Percentiles rank a stretch among this genome's conserved stretches.
Evolutionary conservation across 805 yeast genomes (phyloP).

Genomic region (Lipomyces kockii): DNA sequence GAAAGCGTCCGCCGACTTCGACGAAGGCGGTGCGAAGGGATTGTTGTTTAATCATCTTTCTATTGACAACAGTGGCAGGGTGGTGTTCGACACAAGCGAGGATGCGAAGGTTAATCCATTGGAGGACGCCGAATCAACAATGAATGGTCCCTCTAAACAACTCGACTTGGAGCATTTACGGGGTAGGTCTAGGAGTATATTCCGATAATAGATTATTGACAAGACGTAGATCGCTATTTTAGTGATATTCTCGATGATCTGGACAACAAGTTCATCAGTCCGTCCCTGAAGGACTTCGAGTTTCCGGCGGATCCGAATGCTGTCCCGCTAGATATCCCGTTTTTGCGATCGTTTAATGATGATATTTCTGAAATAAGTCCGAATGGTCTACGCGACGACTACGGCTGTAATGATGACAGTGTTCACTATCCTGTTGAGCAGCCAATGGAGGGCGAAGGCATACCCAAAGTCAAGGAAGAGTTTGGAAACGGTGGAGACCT

Average conservation of each 20-base stretch:
- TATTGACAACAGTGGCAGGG: conserved; percentile 60
- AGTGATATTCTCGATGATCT: conserved; percentile 29
- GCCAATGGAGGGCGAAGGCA: conserved; percentile 2
- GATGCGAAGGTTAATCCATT: conserved; percentile 42
- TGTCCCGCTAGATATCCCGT: conserved; percentile 31
- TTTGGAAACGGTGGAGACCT: conserved; percentile 37
- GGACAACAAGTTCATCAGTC: conserved; percentile 56
- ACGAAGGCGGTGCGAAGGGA: conserved; percentile 51
- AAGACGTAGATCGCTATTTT: conserved; percentile 22
- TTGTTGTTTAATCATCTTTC: conserved; percentile 57
- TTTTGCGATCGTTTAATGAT: conserved; percentile 39
- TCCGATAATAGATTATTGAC: conserved; percentile 1
- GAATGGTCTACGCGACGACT: conserved; percentile 37
- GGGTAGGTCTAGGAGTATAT: conserved; percentile 17
- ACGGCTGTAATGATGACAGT: conserved; percentile 36
- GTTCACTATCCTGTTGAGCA: conserved; percentile 5
- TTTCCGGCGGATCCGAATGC: conserved; percentile 27
- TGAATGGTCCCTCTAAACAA: conserved; percentile 11
- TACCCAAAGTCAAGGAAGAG: conserved; percentile 12
- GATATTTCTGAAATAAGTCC: conserved; percentile 40
- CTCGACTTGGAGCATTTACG: conserved; percentile 39
- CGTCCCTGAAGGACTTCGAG: conserved; percentile 61
- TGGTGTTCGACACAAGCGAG: conserved; percentile 67
- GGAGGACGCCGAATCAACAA: conserved; percentile 33
- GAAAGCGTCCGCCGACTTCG: conserved; percentile 53